Conservation (phyloP, 1,284 basidiomycete genomes). For the Chalciporus sp. region DNA sequence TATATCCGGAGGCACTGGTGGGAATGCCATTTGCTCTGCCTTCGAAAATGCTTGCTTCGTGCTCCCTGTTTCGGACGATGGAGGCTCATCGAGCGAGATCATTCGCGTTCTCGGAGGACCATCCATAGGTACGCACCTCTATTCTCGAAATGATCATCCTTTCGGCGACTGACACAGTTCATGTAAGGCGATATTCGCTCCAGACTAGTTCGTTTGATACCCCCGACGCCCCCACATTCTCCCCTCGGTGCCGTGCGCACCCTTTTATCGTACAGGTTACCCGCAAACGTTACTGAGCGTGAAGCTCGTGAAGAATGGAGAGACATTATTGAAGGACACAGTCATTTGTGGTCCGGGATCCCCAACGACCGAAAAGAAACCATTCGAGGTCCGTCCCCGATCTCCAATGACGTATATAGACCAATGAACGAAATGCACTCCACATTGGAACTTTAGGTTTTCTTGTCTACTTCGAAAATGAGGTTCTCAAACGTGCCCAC, state of each 20-base stretch:
- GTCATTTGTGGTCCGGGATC: slow-evolving; percentile 84
- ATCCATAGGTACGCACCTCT: slow-evolving; percentile 60
- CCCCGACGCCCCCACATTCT: slow-evolving; percentile 55
- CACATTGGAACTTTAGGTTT: slow-evolving; percentile 57
- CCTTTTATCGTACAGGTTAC: slow-evolving; percentile 82
- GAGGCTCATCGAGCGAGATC: slow-evolving; percentile 84
- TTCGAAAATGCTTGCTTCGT: slow-evolving; percentile 73
- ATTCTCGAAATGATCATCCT: slow-evolving; percentile 8
- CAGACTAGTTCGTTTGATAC: slow-evolving; percentile 80
- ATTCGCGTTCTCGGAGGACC: slow-evolving; percentile 83
- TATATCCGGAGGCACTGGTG: slow-evolving; percentile 82
- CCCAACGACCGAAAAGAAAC: slow-evolving; percentile 92
- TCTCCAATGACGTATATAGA: slow-evolving; percentile 3
- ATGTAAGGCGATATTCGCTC: slow-evolving; percentile 79
- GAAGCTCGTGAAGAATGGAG: slow-evolving; percentile 90
- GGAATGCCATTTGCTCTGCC: slow-evolving; percentile 77
- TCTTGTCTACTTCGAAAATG: slow-evolving; percentile 87
- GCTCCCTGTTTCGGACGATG: slow-evolving; percentile 85
- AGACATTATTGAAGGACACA: slow-evolving; percentile 90
- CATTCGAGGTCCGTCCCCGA: slow-evolving; percentile 65
- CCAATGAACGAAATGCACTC: neutral
- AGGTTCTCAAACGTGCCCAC: slow-evolving; percentile 84
- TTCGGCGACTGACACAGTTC: slow-evolving; percentile 10
- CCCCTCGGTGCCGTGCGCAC: slow-evolving; percentile 71
- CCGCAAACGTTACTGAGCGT: slow-evolving; percentile 64